Evolutionary conservation across 768 basidiomycete species (phyloP).

Genomic region (Austroboletus festivus): DNA sequence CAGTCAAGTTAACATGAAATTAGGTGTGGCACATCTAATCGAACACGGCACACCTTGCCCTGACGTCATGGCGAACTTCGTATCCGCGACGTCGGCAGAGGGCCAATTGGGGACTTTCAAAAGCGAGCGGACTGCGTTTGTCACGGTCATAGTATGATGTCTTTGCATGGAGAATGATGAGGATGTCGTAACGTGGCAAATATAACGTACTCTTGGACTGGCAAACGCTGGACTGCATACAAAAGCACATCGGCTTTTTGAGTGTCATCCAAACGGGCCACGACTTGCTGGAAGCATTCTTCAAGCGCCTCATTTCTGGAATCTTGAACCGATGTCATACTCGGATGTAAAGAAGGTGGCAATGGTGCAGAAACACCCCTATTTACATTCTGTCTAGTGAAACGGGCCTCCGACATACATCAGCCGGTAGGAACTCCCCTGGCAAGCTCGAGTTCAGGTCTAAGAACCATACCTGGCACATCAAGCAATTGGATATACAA

Average conservation of each 20-base stretch:
- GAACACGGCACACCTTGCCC: constrained; percentile 47
- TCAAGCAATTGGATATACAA: too few relatives aligned
- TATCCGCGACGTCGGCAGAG: constrained; percentile 52
- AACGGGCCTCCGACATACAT: too few relatives aligned
- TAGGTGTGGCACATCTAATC: constrained; percentile 46
- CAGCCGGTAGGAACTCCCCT: too few relatives aligned
- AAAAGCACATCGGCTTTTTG: not conserved
- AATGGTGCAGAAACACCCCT: too few relatives aligned
- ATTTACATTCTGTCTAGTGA: too few relatives aligned
- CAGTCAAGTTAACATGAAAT: constrained; percentile 58
- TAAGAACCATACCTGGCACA: too few relatives aligned
- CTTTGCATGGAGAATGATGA: not conserved
- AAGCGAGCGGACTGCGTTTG: constrained; percentile 52
- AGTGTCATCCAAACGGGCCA: not conserved
- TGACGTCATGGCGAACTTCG: constrained; percentile 59
- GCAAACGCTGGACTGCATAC: not conserved
- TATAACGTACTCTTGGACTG: not conserved
- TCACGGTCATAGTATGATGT: not conserved
- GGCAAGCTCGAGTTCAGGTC: too few relatives aligned
- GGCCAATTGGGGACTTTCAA: constrained; percentile 56
- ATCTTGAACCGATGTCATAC: too few relatives aligned
- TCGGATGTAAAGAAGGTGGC: too few relatives aligned
- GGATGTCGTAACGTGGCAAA: not conserved
- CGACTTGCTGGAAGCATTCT: too few relatives aligned
- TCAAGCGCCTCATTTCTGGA: too few relatives aligned